Conservation (phyloP, 2,329 filamentous ascomycete species). For the Cercospora citrullina region DNA sequence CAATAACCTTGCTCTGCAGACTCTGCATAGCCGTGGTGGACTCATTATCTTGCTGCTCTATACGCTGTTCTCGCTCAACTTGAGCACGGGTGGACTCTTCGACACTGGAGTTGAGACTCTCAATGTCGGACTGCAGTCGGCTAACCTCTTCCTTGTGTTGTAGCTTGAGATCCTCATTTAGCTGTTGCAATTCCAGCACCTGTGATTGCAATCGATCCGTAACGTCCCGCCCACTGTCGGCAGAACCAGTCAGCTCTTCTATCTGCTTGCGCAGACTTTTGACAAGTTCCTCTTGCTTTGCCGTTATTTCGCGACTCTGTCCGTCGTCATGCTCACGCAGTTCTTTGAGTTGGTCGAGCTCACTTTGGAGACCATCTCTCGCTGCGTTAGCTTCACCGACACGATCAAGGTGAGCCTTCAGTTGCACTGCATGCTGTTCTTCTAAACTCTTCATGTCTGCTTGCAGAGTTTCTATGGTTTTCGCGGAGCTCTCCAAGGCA, state of each 20-base stretch:
- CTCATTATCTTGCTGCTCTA: conserved; percentile 18
- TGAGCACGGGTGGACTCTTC: conserved; percentile 16
- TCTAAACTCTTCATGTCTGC: conserved; percentile 19
- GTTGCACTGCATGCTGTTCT: conserved; percentile 20
- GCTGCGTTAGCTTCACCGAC: conserved; percentile 13
- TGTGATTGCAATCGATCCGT: conserved; percentile 24
- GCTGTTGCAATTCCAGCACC: conserved; percentile 20
- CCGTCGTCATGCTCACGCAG: conserved; percentile 12
- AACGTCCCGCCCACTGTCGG: conserved; percentile 24
- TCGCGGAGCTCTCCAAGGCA: conserved; percentile 17
- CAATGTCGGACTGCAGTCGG: conserved; percentile 12
- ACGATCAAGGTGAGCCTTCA: conserved; percentile 17
- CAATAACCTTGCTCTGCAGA: conserved; percentile 23
- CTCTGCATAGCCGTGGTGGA: conserved; percentile 20
- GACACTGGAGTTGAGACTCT: conserved; percentile 18
- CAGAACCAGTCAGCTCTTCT: conserved; percentile 29
- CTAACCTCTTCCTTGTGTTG: conserved; percentile 21
- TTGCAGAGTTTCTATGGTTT: conserved; percentile 19
- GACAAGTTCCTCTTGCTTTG: conserved; percentile 20
- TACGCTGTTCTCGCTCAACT: conserved; percentile 10
- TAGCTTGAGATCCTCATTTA: conserved; percentile 19
- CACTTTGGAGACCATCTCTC: conserved; percentile 18
- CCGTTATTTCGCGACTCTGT: conserved; percentile 11
- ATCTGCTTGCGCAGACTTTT: conserved; percentile 27
- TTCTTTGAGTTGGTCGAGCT: conserved; percentile 23